phyloP scores from a whole-genome alignment of 441 rosid genomes.

The Populus hybrid region DNA sequence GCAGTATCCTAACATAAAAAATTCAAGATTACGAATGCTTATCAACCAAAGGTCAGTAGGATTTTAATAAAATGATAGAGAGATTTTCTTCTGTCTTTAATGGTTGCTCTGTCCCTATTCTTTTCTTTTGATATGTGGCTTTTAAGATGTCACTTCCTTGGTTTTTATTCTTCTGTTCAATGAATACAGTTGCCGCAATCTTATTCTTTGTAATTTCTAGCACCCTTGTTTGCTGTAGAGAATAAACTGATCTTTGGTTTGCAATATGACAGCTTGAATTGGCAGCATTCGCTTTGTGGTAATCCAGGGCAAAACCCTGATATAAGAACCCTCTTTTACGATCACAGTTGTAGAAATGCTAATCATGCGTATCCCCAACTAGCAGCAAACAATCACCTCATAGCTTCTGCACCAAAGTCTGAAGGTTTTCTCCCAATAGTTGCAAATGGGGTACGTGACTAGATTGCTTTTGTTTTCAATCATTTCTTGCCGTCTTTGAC shows the following conservation, averaged over 20 bases:
- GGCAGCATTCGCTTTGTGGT: conserved; percentile 89
- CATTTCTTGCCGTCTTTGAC: background rate
- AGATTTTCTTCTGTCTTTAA: background rate
- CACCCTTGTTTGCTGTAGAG: background rate
- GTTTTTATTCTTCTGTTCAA: background rate
- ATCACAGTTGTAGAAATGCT: conserved; percentile 69
- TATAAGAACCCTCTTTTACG: conserved; percentile 72
- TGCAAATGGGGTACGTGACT: conserved; percentile 68
- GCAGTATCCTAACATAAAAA: conserved; percentile 41
- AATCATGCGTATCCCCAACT: conserved; percentile 65
- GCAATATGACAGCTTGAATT: conserved; percentile 55
- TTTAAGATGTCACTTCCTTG: background rate
- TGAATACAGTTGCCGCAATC: background rate
- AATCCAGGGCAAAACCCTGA: conserved; percentile 80
- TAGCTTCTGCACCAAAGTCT: conserved; percentile 54
- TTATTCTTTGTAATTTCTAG: background rate
- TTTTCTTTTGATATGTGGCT: background rate
- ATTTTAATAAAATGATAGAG: background rate
- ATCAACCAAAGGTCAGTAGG: conserved; percentile 48
- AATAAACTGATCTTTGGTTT: conserved; percentile 3
- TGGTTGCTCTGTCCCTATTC: background rate
- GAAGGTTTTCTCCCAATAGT: conserved; percentile 58
- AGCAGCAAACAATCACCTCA: conserved; percentile 61
- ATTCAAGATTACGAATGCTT: conserved; percentile 43
- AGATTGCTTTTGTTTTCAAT: conserved; percentile 2